A percentile compares a stretch with the other conserved stretches of the same genome.
These are phyloP conservation scores for Irpex sp. DNA, from an alignment of 1,284 basidiomycete species.

Conservation along the genomic window DNA sequence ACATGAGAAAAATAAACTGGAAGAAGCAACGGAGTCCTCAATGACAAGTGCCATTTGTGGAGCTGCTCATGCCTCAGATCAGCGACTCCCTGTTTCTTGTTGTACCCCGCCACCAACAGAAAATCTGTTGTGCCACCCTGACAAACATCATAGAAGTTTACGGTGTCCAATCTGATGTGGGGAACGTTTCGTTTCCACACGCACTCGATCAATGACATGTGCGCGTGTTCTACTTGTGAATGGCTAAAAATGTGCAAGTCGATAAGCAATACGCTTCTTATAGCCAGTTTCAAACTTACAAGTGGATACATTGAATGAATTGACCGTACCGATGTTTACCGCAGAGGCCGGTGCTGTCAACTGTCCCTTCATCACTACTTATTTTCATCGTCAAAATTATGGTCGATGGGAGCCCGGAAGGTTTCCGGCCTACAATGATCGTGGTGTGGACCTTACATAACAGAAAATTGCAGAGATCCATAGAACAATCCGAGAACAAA, in stretches of 20 bases:
- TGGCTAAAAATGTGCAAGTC: no score
- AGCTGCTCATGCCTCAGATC: background rate
- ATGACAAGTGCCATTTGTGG: background rate
- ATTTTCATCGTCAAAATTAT: no score
- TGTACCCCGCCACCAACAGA: slow-evolving; percentile 1
- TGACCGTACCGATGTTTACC: no score
- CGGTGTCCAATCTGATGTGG: background rate
- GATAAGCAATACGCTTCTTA: no score
- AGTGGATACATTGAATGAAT: no score
- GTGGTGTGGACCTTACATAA: background rate
- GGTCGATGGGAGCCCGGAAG: no score
- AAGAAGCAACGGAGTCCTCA: background rate
- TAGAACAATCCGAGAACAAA: background rate
- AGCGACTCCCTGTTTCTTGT: background rate
- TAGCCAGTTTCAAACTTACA: no score
- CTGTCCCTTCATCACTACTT: no score
- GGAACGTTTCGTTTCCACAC: background rate
- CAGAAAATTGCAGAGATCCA: background rate
- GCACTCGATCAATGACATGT: background rate
- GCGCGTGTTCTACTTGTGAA: no score
- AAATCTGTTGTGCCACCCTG: background rate
- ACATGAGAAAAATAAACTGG: background rate
- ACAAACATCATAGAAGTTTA: background rate
- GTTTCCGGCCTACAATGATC: no score
- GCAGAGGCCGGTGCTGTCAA: no score